Evolutionary conservation across 495 filamentous ascomycete species (phyloP), one percentile per base, ranked within the genome.

Genomic region (Tuber borchii): DNA sequence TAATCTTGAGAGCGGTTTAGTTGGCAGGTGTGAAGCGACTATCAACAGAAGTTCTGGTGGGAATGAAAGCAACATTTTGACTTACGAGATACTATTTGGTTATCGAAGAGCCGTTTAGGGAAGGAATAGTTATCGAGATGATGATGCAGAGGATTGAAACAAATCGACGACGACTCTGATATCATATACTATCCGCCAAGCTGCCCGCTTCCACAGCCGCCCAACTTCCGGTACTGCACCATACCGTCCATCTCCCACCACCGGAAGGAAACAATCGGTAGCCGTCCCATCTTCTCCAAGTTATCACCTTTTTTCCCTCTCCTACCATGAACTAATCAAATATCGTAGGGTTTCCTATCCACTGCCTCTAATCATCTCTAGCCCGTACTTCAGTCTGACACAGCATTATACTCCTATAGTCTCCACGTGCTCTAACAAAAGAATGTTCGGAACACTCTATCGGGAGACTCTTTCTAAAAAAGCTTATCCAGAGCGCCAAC

Each of bases 31-130:
- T 31, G 56, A 61, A 61, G 56, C 56, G 12, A 61, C 56, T 16
- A 61, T 61, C 56, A 61, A 31, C n/a, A 61, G n/a, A n/a, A 61
- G n/a, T 16, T 61, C 56, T 31, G 56, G 56, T 9, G 56, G 56
- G 56, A 61, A 61, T 31, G 56, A 61, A 61, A 61, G 56, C n/a
- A 61, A n/a, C 56, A 61, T 61, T 61, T 61, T 31, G n/a, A n/a
- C 12, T 16, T 16, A 61, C 56, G 4, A 16, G 56, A 31, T 61
- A 31, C 56, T 61, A 5, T 31, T 61, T 61, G n/a, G 56, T 12
- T 6, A 6, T 31, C 26, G n/a, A 31, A 31, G 56, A 31, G 56
- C 2, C 2, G 56, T 61, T 61, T 31, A 12, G 56, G 1, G 1
- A 12, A 14, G 4, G n/a, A 31, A n/a, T 31, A n/a, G 56, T 61